Evolutionary conservation across 306 rosid species (phyloP).

Genomic region (Lathyrus oleraceus): DNA sequence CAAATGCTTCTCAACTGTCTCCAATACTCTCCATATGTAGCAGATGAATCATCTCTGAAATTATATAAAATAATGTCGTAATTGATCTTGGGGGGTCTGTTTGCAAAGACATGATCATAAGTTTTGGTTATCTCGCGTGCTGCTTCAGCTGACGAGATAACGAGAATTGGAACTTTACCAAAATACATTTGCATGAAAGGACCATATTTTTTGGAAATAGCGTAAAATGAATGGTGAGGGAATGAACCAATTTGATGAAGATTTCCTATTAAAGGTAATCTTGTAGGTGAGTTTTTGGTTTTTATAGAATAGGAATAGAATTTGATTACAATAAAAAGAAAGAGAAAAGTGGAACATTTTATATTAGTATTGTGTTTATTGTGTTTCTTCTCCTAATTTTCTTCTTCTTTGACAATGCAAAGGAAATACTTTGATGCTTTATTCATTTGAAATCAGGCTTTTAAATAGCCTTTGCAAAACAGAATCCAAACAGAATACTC

Average conservation of each 20-base stretch:
- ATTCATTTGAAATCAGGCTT: no score
- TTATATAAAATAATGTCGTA: conserved; percentile 38
- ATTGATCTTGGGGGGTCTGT: conserved; percentile 18
- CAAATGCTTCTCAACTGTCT: conserved; percentile 46
- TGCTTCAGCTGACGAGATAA: conserved; percentile 44
- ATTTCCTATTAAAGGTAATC: conserved; percentile 54
- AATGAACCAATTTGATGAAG: conserved; percentile 48
- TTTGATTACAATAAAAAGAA: conserved; percentile 21
- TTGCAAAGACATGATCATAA: conserved; percentile 43
- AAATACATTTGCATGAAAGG: conserved; percentile 52
- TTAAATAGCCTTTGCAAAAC: no score
- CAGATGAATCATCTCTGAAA: conserved; percentile 39
- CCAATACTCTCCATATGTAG: conserved; percentile 61
- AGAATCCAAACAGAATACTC: no score
- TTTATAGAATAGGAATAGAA: conserved; percentile 8
- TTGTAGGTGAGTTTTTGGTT: conserved; percentile 41
- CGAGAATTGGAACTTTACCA: conserved; percentile 42
- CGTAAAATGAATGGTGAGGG: conserved; percentile 42
- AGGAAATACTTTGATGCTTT: no score
- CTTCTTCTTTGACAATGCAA: background rate
- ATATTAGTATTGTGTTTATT: background rate
- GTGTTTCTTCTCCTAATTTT: background rate
- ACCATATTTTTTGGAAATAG: conserved; percentile 46
- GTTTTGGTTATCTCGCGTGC: conserved; percentile 53
- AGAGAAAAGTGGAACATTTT: background rate